These are phyloP conservation scores for Gynandropsis gynandra DNA, from an alignment of 345 rosid genomes.

Conservation along the genomic window DNA sequence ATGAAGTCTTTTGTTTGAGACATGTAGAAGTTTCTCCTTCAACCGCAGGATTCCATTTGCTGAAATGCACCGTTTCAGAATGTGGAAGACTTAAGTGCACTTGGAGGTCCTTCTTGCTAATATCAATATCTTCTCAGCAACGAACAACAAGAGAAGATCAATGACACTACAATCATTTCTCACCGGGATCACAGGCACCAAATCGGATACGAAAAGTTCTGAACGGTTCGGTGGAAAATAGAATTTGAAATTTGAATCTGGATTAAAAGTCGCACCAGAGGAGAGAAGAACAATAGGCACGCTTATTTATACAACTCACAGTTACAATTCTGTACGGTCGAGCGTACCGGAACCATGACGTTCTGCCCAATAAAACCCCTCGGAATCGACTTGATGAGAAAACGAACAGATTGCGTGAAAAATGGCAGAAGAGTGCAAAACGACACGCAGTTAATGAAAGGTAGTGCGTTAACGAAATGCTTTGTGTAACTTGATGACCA, in stretches of 20 bases:
- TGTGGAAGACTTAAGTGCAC: too few species aligned
- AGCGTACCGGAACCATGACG: background rate
- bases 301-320: background rate
- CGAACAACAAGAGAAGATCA: background rate
- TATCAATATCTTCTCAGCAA: background rate
- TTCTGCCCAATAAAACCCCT: constrained; percentile 13
- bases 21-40: too few species aligned
- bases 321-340: background rate
- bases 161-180: background rate
- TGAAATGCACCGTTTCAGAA: too few species aligned
- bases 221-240: constrained; percentile 36
- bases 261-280: constrained; percentile 5
- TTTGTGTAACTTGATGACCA: background rate
- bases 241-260: constrained; percentile 24
- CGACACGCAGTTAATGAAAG: too few species aligned
- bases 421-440: too few species aligned
- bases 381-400: background rate
- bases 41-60: too few species aligned
- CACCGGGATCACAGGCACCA: constrained; percentile 26
- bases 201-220: constrained; percentile 19
- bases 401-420: constrained; percentile 2
- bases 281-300: constrained; percentile 5
- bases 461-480: too few species aligned
- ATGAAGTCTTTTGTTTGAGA: too few species aligned
- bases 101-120: too few species aligned